Conservation (phyloP, 176 grass and related monocot species). For the Lolium rigidum region DNA sequence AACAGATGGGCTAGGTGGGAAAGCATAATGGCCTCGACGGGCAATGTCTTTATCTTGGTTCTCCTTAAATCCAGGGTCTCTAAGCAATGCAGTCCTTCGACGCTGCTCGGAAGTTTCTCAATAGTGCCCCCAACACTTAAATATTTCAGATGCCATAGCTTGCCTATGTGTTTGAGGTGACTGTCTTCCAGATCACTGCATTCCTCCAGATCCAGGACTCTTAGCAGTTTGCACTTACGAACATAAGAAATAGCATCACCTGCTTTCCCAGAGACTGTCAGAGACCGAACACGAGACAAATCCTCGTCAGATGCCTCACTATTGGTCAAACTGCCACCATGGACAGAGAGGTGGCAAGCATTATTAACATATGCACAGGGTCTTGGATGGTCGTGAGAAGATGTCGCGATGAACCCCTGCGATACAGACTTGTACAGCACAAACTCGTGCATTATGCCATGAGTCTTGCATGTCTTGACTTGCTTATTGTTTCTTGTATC, state of each 20-base stretch:
- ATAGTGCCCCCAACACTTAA: conserved; percentile 27
- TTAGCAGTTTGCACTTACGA: conserved; percentile 13
- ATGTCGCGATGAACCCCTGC: conserved; percentile 14
- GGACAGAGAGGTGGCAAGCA: conserved; percentile 39
- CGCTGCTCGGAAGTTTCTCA: background rate
- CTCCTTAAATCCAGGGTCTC: conserved; percentile 37
- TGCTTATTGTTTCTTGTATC: background rate
- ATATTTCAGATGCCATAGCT: conserved; percentile 43
- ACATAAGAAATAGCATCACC: conserved; percentile 12
- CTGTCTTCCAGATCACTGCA: conserved; percentile 14
- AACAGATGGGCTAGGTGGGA: conserved; percentile 28
- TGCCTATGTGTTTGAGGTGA: conserved; percentile 36
- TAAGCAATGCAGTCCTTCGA: conserved; percentile 22
- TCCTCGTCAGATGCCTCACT: background rate
- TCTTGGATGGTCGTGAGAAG: background rate
- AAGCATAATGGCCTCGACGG: background rate
- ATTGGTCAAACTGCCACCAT: conserved; percentile 6
- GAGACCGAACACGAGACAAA: conserved; percentile 39
- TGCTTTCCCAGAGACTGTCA: conserved; percentile 38
- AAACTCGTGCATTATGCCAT: conserved; percentile 43
- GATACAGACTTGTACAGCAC: conserved; percentile 36
- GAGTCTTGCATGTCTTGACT: conserved; percentile 13
- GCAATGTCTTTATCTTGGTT: background rate
- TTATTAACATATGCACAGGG: background rate
- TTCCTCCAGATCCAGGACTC: conserved; percentile 42